Conservation (phyloP, 75 land plant genomes). For the Cunninghamia lanceolata region DNA sequence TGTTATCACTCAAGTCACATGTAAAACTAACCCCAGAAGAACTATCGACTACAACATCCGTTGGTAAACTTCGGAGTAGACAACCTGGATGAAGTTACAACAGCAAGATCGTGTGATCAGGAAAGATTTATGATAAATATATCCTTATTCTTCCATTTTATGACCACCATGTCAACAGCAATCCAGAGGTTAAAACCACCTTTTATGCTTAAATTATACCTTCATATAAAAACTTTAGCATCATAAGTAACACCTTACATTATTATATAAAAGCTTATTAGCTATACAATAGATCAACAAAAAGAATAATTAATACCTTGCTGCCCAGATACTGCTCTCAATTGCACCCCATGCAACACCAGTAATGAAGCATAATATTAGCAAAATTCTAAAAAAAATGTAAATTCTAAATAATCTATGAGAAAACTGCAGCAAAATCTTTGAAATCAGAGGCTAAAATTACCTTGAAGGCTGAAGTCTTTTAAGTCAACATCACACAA, state of each 20-base stretch:
- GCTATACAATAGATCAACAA: background rate
- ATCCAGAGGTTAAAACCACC: background rate
- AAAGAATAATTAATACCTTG: conserved; percentile 40
- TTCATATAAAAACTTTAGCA: background rate
- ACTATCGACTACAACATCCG: conserved; percentile 77
- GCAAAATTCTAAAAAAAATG: conserved; percentile 12
- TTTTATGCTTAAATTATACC: background rate
- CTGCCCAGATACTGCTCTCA: conserved; percentile 56
- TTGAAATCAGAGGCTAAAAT: background rate
- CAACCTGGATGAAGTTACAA: conserved; percentile 58
- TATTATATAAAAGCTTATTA: background rate
- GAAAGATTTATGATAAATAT: background rate
- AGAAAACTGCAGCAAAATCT: conserved; percentile 2
- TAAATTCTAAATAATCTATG: background rate
- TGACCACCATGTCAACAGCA: background rate
- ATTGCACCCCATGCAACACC: background rate
- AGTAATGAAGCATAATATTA: conserved; percentile 2
- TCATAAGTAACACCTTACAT: background rate
- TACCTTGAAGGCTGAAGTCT: conserved; percentile 96
- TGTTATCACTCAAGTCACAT: conserved; percentile 91
- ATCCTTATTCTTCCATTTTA: background rate
- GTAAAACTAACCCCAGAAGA: conserved; percentile 72
- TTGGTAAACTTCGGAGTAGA: conserved; percentile 78
- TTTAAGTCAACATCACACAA: conserved; percentile 91
- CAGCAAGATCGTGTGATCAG: background rate